Conservation (phyloP, 2,329 filamentous ascomycete genomes). For the Cladorrhinum sp. region DNA sequence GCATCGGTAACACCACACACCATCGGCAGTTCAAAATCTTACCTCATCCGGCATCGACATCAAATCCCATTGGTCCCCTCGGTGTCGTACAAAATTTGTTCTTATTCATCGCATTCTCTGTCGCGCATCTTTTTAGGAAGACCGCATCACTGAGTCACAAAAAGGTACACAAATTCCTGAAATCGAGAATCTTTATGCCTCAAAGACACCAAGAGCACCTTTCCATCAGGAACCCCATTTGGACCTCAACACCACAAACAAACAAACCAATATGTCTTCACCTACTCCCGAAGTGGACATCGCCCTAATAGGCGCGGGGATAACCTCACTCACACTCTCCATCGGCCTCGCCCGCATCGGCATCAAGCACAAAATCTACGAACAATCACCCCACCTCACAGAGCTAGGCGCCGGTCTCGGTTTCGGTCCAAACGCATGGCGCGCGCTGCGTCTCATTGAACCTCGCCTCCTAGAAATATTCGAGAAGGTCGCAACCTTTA, state of each 20-base stretch:
- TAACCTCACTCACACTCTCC: constrained; percentile 37
- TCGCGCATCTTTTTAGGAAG: too few relatives aligned
- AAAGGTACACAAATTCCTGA: too few relatives aligned
- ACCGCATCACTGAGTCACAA: too few relatives aligned
- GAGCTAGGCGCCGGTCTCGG: constrained; percentile 40
- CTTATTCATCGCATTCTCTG: too few relatives aligned
- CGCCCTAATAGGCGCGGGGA: constrained; percentile 42
- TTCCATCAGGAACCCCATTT: too few relatives aligned
- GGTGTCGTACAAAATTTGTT: not conserved
- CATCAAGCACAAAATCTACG: constrained; percentile 36
- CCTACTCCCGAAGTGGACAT: not conserved
- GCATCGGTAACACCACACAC: not conserved
- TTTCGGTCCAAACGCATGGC: constrained; percentile 35
- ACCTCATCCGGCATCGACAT: not conserved
- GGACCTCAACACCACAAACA: too few relatives aligned
- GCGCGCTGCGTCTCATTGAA: constrained; percentile 33
- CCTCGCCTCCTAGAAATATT: constrained; percentile 30
- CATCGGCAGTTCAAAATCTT: not conserved
- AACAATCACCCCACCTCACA: constrained; percentile 33
- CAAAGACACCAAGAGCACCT: too few relatives aligned
- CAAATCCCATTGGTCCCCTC: not conserved
- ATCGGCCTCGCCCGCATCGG: constrained; percentile 32
- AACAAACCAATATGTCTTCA: not conserved
- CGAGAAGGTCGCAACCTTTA: constrained; percentile 28
- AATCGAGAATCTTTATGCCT: too few relatives aligned